Conservation (phyloP, 1,139 yeast genomes). For the Hemisphaericaspora xylanilytica region DNA sequence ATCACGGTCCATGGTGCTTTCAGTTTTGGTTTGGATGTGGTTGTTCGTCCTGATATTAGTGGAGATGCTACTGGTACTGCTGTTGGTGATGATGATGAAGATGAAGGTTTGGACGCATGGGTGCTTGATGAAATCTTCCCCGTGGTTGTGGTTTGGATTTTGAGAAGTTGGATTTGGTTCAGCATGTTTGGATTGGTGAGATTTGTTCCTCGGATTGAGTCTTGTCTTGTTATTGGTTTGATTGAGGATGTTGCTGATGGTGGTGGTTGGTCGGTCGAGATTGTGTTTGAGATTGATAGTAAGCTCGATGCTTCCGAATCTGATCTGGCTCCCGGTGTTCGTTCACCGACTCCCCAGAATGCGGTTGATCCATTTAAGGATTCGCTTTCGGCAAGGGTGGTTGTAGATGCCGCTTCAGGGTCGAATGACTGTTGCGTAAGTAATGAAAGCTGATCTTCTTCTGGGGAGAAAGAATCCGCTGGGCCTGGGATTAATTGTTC, state of each 20-base stretch:
- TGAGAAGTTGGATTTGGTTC: constrained; percentile 2
- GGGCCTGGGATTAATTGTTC: neutral
- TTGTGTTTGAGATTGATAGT: neutral
- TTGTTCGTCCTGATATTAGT: neutral
- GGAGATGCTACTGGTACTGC: neutral
- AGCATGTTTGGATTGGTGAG: neutral
- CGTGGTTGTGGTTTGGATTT: constrained; percentile 3
- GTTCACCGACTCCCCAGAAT: constrained; percentile 33
- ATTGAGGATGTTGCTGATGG: constrained; percentile 1
- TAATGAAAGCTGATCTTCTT: constrained; percentile 10
- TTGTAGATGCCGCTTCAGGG: constrained; percentile 1
- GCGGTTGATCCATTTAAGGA: constrained; percentile 36
- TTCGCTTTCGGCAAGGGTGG: constrained; percentile 9
- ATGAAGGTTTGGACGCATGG: too few species aligned
- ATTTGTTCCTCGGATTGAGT: neutral
- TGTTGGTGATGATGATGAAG: neutral
- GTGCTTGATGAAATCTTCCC: too few species aligned
- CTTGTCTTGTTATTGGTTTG: neutral
- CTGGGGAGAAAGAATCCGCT: neutral
- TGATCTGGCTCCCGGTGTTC: constrained; percentile 25
- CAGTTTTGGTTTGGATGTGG: neutral
- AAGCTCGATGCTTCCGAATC: constrained; percentile 11
- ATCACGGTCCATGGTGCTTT: constrained; percentile 25
- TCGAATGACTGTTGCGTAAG: constrained; percentile 8
- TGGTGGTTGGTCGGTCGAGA: constrained; percentile 2